Conservation (phyloP, 176 grass and related monocot species). For the Musa troglodytarum region DNA sequence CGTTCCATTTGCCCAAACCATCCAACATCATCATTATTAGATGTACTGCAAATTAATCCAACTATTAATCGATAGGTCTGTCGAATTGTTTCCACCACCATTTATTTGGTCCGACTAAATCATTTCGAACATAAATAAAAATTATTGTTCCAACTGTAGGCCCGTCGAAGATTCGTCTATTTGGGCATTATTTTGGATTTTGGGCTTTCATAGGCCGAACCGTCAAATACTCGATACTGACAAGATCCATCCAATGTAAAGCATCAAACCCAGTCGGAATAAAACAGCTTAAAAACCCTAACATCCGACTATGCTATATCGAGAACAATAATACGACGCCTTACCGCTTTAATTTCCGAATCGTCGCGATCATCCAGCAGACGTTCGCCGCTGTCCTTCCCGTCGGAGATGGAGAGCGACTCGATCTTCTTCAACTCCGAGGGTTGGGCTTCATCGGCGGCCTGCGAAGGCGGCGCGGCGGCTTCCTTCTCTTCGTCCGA, state of each 20-base stretch:
- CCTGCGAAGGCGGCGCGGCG: not conserved
- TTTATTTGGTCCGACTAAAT: too few relatives aligned
- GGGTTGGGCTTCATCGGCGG: too few relatives aligned
- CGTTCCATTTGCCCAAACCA: too few relatives aligned
- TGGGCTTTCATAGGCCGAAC: too few relatives aligned
- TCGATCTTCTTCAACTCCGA: conserved; percentile 53
- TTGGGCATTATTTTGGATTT: too few relatives aligned
- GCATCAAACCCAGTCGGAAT: not conserved
- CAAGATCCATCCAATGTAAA: not conserved
- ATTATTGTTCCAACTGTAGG: too few relatives aligned
- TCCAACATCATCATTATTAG: too few relatives aligned
- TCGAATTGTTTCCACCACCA: too few relatives aligned
- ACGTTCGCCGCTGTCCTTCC: conserved; percentile 23
- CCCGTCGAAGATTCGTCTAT: too few relatives aligned
- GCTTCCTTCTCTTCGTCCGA: conserved; percentile 58
- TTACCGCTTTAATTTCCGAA: conserved; percentile 31
- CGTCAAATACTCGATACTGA: not conserved
- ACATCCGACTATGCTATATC: not conserved
- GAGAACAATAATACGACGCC: not conserved
- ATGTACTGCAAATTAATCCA: too few relatives aligned
- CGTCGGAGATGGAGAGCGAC: conserved; percentile 43
- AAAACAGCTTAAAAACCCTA: not conserved
- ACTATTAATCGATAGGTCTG: too few relatives aligned
- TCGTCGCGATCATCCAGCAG: conserved; percentile 59
- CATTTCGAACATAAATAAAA: too few relatives aligned